Conservation (phyloP, 2,329 filamentous ascomycete species). For the Fusarium robinianum region DNA sequence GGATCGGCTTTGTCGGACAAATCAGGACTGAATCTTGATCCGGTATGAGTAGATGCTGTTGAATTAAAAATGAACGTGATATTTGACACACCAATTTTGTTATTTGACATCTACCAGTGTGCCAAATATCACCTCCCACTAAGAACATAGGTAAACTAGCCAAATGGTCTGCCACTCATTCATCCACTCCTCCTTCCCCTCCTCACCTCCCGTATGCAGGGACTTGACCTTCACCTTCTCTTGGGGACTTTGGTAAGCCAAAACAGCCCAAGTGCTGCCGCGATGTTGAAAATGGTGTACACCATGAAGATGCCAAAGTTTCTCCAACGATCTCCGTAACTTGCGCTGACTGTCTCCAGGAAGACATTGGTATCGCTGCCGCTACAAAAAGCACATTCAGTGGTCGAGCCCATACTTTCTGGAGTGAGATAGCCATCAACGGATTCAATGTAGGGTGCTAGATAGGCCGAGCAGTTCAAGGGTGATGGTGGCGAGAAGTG, state of each 20-base stretch:
- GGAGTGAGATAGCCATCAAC: conserved; percentile 59
- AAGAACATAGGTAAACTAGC: too few species aligned
- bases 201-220: too few species aligned
- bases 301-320: conserved; percentile 67
- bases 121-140: neutral
- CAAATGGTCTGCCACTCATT: too few species aligned
- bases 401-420: conserved; percentile 52
- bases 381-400: conserved; percentile 59
- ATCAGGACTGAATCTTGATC: too few species aligned
- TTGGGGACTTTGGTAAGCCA: conserved; percentile 55
- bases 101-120: neutral
- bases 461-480: conserved; percentile 63
- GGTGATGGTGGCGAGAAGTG: conserved; percentile 63
- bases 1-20: too few species aligned
- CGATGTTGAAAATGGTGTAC: conserved; percentile 61
- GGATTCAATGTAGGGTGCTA: conserved; percentile 52
- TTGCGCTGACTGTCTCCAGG: conserved; percentile 52
- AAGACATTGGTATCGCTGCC: conserved; percentile 56
- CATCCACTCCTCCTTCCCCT: too few species aligned
- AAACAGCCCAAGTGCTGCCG: conserved; percentile 58
- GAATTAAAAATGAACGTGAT: neutral
- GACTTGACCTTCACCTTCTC: too few species aligned
- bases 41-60: neutral
- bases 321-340: conserved; percentile 65
- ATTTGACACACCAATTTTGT: neutral